Evolutionary conservation across 108 stramenopile genomes (phyloP).

Genomic region (Nitzschia palea): DNA sequence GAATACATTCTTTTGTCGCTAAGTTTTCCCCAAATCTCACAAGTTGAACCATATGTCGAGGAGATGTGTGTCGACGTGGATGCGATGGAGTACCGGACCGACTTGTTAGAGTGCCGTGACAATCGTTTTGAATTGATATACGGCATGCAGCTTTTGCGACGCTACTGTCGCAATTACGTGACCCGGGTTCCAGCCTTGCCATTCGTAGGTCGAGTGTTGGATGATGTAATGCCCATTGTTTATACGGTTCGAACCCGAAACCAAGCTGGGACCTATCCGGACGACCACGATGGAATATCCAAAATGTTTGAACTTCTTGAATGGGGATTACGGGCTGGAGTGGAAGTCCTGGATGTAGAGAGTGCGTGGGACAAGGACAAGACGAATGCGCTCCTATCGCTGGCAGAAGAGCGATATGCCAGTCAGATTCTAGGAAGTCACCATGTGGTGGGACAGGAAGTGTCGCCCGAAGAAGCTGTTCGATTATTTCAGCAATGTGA

Average conservation of each 20-base stretch:
- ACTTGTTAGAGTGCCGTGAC: constrained; percentile 72
- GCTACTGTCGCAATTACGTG: constrained; percentile 67
- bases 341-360: constrained; percentile 96
- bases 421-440: constrained; percentile 89
- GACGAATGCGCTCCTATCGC: constrained; percentile 54
- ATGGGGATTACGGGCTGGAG: constrained; percentile 89
- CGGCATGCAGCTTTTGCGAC: constrained; percentile 68
- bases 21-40: constrained; percentile 72
- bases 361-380: constrained; percentile 79
- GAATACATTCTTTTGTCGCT: constrained; percentile 84
- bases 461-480: constrained; percentile 72
- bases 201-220: constrained; percentile 59
- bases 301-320: constrained; percentile 81
- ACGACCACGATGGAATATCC: constrained; percentile 77
- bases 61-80: constrained; percentile 87
- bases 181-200: constrained; percentile 77
- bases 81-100: constrained; percentile 91
- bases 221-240: constrained; percentile 90
- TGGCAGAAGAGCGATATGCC: constrained; percentile 70
- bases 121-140: constrained; percentile 80
- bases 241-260: constrained; percentile 91
- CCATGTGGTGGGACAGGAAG: constrained; percentile 86
- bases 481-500: constrained; percentile 84
- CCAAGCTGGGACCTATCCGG: constrained; percentile 95
- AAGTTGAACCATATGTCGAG: constrained; percentile 79